Base-by-base conservation (phyloP, 1,284 basidiomycete genomes). In the Inonotus obliquus region DNA sequence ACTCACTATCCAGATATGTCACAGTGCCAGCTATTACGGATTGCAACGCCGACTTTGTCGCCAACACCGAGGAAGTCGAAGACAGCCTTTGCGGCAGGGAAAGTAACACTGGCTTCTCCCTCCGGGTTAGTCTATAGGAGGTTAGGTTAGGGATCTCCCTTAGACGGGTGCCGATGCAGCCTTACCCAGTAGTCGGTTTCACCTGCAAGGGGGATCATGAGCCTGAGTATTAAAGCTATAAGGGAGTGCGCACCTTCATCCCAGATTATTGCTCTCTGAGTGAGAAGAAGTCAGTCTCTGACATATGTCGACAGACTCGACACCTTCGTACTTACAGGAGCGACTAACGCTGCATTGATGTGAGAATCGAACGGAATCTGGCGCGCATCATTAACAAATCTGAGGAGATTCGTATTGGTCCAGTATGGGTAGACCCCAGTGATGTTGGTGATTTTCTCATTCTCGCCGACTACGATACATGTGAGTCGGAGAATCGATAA, bases 1-100 rank as follows among this genome's bases (percentile, higher is more conserved):
- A 25, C 61, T 74, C 74, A 70, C 69, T 69, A 66, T 65, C 69
- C 68, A n/a, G 59, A 63, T 2, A 60, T 61, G 59, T 70, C 69
- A 47, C 69, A 69, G 37, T 70, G 69, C 2, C 65, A 57, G 14
- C 69, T 65, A 38, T 63, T 57, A 10, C 69, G 57, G 25, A 69
- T 66, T 9, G 69, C 67, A 27, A 70, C 66, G 19, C 69, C 69
- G 32, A 69, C 62, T 37, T 67, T 65, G 35, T 69, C 66, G 23
- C 57, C 63, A 14, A 60, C 67, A 27, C 68, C 68, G 38, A 70
- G 65, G 60, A 61, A 70, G 11, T 65, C 65, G 54, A 67, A 70
- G 37, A 70, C 63, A 2, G 62, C 65, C 38, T 63, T 65, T 3
- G 67, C 58, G 19, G 65, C 68, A 6, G 67, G 68, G 65, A 67